These are phyloP conservation scores for Cucumis hystrix DNA, from an alignment of 306 rosid species.

Conservation along the genomic window DNA sequence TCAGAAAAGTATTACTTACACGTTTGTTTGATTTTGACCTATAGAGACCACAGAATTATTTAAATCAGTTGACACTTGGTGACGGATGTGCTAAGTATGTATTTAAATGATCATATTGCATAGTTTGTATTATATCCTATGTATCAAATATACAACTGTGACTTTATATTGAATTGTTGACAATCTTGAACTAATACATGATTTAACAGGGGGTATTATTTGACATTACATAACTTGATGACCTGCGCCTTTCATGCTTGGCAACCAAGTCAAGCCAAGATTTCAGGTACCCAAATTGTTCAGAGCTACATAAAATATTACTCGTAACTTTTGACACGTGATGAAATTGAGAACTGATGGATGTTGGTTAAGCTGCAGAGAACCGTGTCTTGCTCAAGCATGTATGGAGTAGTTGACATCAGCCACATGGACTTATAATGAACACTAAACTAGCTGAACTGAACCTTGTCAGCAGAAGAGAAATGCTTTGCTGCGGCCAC, in stretches of 20 bases:
- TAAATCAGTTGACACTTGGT: not conserved
- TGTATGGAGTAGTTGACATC: not conserved
- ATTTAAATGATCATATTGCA: not conserved
- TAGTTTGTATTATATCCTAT: not conserved
- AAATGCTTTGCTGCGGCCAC: slow-evolving; percentile 13
- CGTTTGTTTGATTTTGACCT: not conserved
- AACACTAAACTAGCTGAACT: not conserved
- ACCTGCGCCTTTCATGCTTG: not conserved
- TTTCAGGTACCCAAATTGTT: not conserved
- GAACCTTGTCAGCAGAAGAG: slow-evolving; percentile 10
- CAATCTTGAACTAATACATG: not conserved
- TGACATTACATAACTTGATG: not conserved
- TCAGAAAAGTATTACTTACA: not conserved
- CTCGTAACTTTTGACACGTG: not conserved
- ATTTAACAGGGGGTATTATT: not conserved
- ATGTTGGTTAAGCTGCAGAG: not conserved
- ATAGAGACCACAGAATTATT: not conserved
- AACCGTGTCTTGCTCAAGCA: not conserved
- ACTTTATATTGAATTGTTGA: not conserved
- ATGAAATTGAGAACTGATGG: not conserved
- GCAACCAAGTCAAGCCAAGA: not conserved
- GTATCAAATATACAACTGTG: not conserved
- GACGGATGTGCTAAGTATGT: not conserved
- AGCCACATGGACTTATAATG: not conserved
- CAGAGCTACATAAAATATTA: not conserved